A percentile compares a stretch with the other conserved stretches of the same genome.
phyloP scores from a whole-genome alignment of 495 filamentous ascomycete genomes.

The Neurospora sp. region DNA sequence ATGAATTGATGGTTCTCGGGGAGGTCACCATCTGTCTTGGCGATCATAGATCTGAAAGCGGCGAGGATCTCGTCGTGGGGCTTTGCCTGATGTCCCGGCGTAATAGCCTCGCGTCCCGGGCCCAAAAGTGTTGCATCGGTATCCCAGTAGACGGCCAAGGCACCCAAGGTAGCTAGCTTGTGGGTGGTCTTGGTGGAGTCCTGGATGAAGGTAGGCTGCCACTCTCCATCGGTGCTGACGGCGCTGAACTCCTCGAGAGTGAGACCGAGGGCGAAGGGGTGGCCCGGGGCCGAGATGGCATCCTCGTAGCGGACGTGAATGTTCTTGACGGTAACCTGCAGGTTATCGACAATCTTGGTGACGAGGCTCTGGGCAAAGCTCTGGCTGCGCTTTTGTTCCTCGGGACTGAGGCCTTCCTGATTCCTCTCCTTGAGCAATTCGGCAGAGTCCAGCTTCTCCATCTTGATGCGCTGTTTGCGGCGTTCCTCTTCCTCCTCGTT shows the following conservation, averaged over 20 bases:
- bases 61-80: conserved; percentile 63
- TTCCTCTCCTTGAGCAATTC: conserved; percentile 86
- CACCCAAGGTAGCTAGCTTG: conserved; percentile 80
- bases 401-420: conserved; percentile 83
- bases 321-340: conserved; percentile 95
- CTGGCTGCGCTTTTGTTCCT: conserved; percentile 92
- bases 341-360: conserved; percentile 93
- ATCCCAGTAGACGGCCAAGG: conserved; percentile 93
- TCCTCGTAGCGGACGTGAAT: conserved; percentile 97
- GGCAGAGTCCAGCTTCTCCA: conserved; percentile 94
- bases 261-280: conserved; percentile 86
- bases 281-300: conserved; percentile 86
- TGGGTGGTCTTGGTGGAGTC: conserved; percentile 72
- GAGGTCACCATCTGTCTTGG: conserved; percentile 45
- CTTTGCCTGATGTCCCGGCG: conserved; percentile 34
- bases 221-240: conserved; percentile 85
- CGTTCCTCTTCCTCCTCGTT: conserved; percentile 83
- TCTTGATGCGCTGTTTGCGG: conserved; percentile 76
- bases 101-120: conserved; percentile 60
- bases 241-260: conserved; percentile 93
- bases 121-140: conserved; percentile 80
- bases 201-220: conserved; percentile 91
- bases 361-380: conserved; percentile 91
- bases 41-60: conserved; percentile 67
- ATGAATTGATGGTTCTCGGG: conserved; percentile 73